Conservation (phyloP, 1,284 basidiomycete genomes). For the Vanrija sp. region DNA sequence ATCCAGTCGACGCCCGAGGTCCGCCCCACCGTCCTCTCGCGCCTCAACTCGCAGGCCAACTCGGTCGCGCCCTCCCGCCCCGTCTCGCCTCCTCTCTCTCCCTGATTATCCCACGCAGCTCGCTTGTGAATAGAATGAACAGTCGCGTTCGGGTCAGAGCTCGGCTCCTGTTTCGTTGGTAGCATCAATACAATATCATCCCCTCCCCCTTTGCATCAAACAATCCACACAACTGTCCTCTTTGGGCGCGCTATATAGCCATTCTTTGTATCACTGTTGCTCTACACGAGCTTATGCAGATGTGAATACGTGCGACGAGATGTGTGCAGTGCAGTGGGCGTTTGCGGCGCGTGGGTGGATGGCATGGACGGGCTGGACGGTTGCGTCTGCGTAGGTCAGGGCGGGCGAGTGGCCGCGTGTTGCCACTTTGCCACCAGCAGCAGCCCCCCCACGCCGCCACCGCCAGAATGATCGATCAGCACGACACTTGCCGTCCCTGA, state of each 20-base stretch:
- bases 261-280: conserved; percentile 17
- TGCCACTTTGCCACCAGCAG: too few species aligned
- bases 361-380: too few species aligned
- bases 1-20: conserved; percentile 38
- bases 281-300: conserved; percentile 4
- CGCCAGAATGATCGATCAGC: too few species aligned
- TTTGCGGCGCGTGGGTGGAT: too few species aligned
- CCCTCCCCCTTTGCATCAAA: conserved; percentile 6
- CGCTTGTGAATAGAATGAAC: neutral
- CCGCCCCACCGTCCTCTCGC: conserved; percentile 34
- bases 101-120: conserved; percentile 1
- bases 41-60: conserved; percentile 4
- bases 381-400: too few species aligned
- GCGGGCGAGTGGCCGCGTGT: too few species aligned
- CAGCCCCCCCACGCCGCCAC: too few species aligned
- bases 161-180: neutral
- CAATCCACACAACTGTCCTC: neutral
- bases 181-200: neutral
- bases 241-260: conserved; percentile 5
- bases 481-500: too few species aligned
- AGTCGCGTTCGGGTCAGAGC: neutral
- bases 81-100: conserved; percentile 5
- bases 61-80: too few species aligned
- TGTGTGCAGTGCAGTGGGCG: too few species aligned
- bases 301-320: neutral